phyloP scores from a whole-genome alignment of 2,329 filamentous ascomycete genomes.

The Sporothrix variecibatus region DNA sequence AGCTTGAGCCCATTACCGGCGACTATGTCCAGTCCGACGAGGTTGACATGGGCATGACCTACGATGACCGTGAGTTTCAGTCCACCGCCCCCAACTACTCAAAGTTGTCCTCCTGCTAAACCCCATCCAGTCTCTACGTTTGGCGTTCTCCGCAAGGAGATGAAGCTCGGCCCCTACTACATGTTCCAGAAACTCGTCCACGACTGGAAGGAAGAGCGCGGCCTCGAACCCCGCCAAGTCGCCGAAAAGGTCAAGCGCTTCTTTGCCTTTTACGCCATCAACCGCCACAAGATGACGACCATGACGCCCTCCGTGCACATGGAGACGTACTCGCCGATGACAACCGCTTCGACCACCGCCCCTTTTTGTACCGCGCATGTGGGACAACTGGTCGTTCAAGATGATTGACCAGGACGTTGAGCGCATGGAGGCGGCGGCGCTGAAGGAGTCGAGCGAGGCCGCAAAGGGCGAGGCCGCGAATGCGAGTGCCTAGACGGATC shows the following conservation, averaged over 20 bases:
- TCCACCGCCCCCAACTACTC: no score
- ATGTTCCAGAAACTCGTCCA: conserved; percentile 51
- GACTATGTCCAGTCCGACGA: conserved; percentile 56
- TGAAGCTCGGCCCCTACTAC: conserved; percentile 49
- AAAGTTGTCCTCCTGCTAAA: no score
- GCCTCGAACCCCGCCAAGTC: conserved; percentile 45
- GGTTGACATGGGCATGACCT: conserved; percentile 56
- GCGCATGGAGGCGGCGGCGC: conserved; percentile 33
- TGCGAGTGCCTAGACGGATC: no score
- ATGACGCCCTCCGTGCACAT: conserved; percentile 60
- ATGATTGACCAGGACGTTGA: conserved; percentile 39
- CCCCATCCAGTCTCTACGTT: conserved; percentile 32
- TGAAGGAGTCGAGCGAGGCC: background rate
- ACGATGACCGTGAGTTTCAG: conserved; percentile 45
- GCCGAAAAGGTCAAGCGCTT: conserved; percentile 51
- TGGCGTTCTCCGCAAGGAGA: conserved; percentile 46
- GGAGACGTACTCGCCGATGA: conserved; percentile 44
- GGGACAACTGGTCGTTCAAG: conserved; percentile 38
- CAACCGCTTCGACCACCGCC: conserved; percentile 45
- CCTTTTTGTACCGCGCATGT: conserved; percentile 43
- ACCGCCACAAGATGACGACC: conserved; percentile 67
- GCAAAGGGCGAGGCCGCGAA: background rate
- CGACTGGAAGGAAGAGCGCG: conserved; percentile 45
- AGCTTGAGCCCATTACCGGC: conserved; percentile 65
- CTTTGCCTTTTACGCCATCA: conserved; percentile 58